Conservation (phyloP, 176 grass and related monocot genomes). For the Raddia distichophylla region DNA sequence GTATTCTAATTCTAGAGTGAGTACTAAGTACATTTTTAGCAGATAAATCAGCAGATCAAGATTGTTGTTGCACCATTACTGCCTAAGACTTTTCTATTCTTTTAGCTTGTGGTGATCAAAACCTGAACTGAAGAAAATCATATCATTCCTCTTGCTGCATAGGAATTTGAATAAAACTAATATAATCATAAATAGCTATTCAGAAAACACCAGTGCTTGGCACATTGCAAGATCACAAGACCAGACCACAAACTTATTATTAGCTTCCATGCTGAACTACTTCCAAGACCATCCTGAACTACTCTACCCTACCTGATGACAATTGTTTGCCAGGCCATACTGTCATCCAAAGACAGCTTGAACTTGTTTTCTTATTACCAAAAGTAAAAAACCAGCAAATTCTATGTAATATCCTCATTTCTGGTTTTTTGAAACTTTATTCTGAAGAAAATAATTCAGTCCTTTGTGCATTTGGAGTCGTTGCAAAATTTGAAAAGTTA, state of each 20-base stretch:
- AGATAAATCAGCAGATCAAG: slow-evolving; percentile 9
- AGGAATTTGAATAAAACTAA: not conserved
- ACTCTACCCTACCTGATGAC: not conserved
- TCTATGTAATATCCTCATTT: too few relatives aligned
- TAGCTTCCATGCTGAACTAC: not conserved
- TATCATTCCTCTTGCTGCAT: not conserved
- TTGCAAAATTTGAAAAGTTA: too few relatives aligned
- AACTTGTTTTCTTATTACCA: not conserved
- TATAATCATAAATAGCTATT: not conserved
- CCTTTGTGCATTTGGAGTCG: too few relatives aligned
- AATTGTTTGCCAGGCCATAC: slow-evolving; percentile 1
- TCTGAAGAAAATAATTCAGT: too few relatives aligned
- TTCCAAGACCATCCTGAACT: not conserved
- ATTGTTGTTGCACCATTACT: slow-evolving; percentile 3
- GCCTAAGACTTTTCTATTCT: not conserved
- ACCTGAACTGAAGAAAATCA: not conserved
- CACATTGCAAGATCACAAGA: not conserved
- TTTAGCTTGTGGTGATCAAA: not conserved
- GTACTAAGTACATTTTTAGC: not conserved
- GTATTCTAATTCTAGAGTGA: not conserved
- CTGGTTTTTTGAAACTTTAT: too few relatives aligned
- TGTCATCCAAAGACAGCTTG: not conserved
- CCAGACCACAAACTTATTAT: not conserved
- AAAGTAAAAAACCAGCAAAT: not conserved
- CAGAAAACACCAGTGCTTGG: not conserved